These are phyloP conservation scores for Coemansia sp. DNA, from an alignment of 192 early-diverging fungal genomes.

Conservation along the genomic window DNA sequence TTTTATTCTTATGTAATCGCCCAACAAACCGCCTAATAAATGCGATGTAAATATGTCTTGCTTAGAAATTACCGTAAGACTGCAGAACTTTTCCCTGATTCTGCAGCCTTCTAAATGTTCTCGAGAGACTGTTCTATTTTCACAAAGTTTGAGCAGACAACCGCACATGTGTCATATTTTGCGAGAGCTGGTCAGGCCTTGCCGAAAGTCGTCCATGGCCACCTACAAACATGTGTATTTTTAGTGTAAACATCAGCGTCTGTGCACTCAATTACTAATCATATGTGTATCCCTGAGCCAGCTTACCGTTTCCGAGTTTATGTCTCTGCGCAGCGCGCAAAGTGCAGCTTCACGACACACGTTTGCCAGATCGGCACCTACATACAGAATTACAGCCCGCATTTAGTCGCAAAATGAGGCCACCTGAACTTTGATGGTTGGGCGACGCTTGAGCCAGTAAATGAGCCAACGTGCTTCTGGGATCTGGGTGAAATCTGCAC, in stretches of 20 bases:
- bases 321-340: constrained; percentile 61
- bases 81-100: neutral
- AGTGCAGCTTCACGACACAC: constrained; percentile 80
- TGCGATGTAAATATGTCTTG: neutral
- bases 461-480: constrained; percentile 1
- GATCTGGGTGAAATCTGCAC: neutral
- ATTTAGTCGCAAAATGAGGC: no score
- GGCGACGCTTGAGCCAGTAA: neutral
- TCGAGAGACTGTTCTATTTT: constrained; percentile 5
- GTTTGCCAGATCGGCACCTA: constrained; percentile 81
- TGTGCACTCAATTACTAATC: neutral
- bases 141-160: constrained; percentile 3
- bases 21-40: neutral
- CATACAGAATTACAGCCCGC: neutral
- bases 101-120: neutral
- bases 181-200: constrained; percentile 11
- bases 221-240: constrained; percentile 16
- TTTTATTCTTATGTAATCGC: constrained; percentile 6
- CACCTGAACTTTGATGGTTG: no score
- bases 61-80: neutral
- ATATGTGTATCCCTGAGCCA: constrained; percentile 13
- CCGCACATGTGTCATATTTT: neutral
- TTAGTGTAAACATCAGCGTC: constrained; percentile 7
- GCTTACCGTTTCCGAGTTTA: constrained; percentile 56
- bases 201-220: constrained; percentile 26